phyloP scores from a whole-genome alignment of 345 rosid species.

The Psidium guajava region DNA sequence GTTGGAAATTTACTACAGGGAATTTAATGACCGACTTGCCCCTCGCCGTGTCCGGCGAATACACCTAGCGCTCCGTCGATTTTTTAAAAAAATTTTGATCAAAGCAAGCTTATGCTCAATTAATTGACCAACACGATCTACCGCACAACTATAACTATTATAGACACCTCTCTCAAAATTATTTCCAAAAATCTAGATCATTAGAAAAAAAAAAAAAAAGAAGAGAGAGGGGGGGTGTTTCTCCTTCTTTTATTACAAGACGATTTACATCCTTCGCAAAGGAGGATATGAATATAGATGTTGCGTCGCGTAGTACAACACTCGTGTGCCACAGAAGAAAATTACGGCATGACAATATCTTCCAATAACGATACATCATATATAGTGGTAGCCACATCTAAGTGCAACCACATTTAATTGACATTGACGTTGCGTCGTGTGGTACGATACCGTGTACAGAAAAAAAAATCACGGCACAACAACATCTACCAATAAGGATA shows the following conservation, averaged over 20 bases:
- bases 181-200: neutral
- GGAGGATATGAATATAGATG: accelerated
- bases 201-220: neutral
- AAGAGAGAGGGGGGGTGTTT: too few relatives aligned
- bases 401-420: neutral
- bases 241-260: neutral
- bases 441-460: neutral
- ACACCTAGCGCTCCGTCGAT: neutral
- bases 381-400: neutral
- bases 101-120: neutral
- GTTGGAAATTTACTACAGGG: neutral
- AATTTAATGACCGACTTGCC: neutral
- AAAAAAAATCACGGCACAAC: neutral
- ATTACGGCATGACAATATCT: too few relatives aligned
- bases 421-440: neutral
- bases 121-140: neutral
- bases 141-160: neutral
- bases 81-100: neutral
- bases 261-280: accelerated
- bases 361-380: neutral
- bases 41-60: neutral
- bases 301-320: neutral
- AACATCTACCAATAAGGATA: neutral
- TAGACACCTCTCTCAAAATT: neutral
- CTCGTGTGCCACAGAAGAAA: neutral